Conservation (phyloP, 768 basidiomycete species). For the Kwoniella sp. region DNA sequence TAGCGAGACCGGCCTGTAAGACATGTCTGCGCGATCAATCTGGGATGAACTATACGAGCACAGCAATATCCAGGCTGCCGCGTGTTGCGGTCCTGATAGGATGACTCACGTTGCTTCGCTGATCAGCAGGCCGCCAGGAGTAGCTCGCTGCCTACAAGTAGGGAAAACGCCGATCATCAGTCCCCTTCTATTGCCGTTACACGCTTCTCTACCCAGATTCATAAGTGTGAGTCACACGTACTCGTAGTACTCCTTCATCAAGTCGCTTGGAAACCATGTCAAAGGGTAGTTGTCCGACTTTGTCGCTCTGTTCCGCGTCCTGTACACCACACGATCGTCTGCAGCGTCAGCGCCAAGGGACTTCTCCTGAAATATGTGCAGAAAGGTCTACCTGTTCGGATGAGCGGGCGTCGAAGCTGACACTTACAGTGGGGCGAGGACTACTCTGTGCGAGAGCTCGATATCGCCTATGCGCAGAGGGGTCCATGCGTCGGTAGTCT, state of each 20-base stretch:
- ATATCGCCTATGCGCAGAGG: conserved; percentile 24
- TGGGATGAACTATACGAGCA: no score
- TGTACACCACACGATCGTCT: not conserved
- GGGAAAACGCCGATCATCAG: no score
- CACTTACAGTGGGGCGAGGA: conserved; percentile 30
- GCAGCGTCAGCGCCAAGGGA: not conserved
- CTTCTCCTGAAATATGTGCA: no score
- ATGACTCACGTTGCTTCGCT: conserved; percentile 37
- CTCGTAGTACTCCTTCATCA: conserved; percentile 30
- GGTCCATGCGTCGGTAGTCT: conserved; percentile 17
- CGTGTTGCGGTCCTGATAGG: not conserved
- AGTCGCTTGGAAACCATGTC: conserved; percentile 28
- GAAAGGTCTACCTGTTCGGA: no score
- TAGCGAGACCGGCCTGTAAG: conserved; percentile 28
- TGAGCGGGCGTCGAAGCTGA: no score
- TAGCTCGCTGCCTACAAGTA: conserved; percentile 43
- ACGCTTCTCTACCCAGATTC: no score
- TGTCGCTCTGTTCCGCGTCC: conserved; percentile 24
- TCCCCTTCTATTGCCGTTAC: no score
- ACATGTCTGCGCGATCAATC: no score
- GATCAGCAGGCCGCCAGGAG: conserved; percentile 53
- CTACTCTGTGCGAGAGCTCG: conserved; percentile 22
- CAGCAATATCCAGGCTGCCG: conserved; percentile 8
- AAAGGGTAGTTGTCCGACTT: not conserved
- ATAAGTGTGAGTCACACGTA: conserved; percentile 5